Conservation (phyloP, 2,329 filamentous ascomycete species). For the Pyrenochaeta sp. region DNA sequence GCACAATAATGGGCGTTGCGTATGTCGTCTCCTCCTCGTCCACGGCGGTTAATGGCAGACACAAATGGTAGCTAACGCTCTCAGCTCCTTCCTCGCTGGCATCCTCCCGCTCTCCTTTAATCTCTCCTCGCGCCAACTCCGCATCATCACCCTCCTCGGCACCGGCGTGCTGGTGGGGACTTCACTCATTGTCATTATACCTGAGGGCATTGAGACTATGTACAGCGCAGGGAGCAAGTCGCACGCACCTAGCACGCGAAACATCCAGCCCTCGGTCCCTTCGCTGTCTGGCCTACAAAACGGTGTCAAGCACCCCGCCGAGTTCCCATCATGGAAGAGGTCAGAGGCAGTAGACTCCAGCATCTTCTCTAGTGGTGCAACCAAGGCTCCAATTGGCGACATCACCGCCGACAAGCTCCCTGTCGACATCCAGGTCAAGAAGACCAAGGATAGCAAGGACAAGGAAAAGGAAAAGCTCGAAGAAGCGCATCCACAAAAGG, state of each 20-base stretch:
- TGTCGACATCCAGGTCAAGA: slow-evolving; percentile 28
- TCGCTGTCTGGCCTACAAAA: slow-evolving; percentile 37
- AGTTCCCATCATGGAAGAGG: slow-evolving; percentile 31
- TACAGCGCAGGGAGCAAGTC: slow-evolving; percentile 62
- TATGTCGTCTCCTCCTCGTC: slow-evolving; percentile 48
- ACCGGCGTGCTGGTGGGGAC: slow-evolving; percentile 95
- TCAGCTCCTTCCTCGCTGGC: slow-evolving; percentile 91
- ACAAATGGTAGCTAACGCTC: slow-evolving; percentile 18
- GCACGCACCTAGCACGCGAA: slow-evolving; percentile 31
- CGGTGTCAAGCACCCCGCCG: slow-evolving; percentile 31
- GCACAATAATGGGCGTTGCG: slow-evolving; percentile 72
- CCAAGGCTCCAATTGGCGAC: slow-evolving; percentile 28
- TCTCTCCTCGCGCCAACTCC: slow-evolving; percentile 84
- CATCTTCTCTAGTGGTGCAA: slow-evolving; percentile 21
- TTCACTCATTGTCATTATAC: slow-evolving; percentile 95
- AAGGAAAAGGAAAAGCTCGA: slow-evolving; percentile 31
- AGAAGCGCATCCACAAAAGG: slow-evolving; percentile 42
- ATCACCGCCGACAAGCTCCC: slow-evolving; percentile 32
- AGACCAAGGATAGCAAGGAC: slow-evolving; percentile 33
- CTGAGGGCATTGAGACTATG: slow-evolving; percentile 92
- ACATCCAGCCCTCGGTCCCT: slow-evolving; percentile 35
- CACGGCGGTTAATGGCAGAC: neutral
- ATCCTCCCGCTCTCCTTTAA: slow-evolving; percentile 88
- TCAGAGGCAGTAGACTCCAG: slow-evolving; percentile 24
- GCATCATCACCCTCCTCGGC: slow-evolving; percentile 89